Percentiles rank a stretch among this genome's conserved stretches.
Conservation (phyloP, 1,284 basidiomycete species). For the Caloboletus inedulis region DNA sequence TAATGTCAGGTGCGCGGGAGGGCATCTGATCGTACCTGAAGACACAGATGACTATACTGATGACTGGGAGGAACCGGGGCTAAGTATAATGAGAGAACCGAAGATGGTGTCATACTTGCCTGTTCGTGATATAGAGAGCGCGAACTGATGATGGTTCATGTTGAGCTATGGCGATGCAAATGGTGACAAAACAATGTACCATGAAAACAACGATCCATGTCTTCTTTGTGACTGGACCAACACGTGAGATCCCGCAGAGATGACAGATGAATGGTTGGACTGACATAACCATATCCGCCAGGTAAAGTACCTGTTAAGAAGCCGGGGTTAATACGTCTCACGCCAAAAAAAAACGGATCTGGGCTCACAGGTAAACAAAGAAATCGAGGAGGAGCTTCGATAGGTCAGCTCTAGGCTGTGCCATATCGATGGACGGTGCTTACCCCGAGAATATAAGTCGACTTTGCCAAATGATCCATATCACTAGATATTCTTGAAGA, state of each 20-base stretch:
- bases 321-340: background rate
- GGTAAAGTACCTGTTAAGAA: slow-evolving; percentile 26
- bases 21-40: slow-evolving; percentile 17
- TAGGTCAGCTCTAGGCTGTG: slow-evolving; percentile 4
- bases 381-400: slow-evolving; percentile 29
- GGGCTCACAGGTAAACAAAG: slow-evolving; percentile 28
- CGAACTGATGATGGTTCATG: slow-evolving; percentile 6
- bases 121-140: slow-evolving; percentile 24
- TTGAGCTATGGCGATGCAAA: background rate
- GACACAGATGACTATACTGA: slow-evolving; percentile 19
- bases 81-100: background rate
- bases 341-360: background rate
- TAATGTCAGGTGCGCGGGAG: background rate
- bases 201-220: slow-evolving; percentile 25
- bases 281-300: slow-evolving; percentile 34
- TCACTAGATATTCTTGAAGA: background rate
- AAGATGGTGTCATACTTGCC: slow-evolving; percentile 6
- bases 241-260: background rate
- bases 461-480: slow-evolving; percentile 6
- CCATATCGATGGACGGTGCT: background rate
- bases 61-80: slow-evolving; percentile 1
- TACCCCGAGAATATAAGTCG: slow-evolving; percentile 25
- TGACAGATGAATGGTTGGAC: slow-evolving; percentile 1
- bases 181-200: slow-evolving; percentile 9
- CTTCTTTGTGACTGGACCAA: slow-evolving; percentile 18